phyloP scores from a whole-genome alignment of 345 rosid genomes.

The Brassica cretica region DNA sequence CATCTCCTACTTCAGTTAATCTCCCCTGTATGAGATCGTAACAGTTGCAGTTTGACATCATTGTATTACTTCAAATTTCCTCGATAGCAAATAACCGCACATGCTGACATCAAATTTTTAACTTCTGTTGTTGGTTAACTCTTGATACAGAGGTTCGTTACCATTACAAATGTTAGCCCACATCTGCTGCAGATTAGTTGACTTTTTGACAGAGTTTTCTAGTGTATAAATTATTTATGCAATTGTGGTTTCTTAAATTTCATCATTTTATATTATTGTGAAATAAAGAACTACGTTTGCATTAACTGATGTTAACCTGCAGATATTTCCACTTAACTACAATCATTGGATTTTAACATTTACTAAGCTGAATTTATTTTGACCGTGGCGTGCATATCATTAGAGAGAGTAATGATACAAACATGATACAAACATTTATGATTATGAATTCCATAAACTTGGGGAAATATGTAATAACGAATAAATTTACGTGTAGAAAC shows the following conservation, averaged over 20 bases:
- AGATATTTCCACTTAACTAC: neutral
- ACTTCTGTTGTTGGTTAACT: neutral
- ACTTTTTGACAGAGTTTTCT: neutral
- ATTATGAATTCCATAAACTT: neutral
- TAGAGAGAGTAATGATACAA: neutral
- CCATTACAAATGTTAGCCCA: neutral
- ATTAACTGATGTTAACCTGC: neutral
- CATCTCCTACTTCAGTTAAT: neutral
- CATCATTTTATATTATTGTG: neutral
- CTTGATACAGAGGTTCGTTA: neutral
- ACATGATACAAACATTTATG: neutral
- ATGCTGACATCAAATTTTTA: neutral
- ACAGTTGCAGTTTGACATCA: conserved; percentile 13
- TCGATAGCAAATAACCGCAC: neutral
- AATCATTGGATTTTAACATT: neutral
- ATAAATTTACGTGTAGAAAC: neutral
- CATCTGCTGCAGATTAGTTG: neutral
- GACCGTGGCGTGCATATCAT: neutral
- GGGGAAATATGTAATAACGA: neutral
- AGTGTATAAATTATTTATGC: too few relatives aligned
- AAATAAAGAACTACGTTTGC: neutral
- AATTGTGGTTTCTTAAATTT: too few relatives aligned
- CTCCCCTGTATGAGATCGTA: conserved; percentile 11
- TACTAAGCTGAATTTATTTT: neutral
- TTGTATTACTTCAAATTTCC: neutral